These are phyloP conservation scores for Pseudogymnoascus sp. DNA, from an alignment of 2,329 filamentous ascomycete species.

Conservation along the genomic window DNA sequence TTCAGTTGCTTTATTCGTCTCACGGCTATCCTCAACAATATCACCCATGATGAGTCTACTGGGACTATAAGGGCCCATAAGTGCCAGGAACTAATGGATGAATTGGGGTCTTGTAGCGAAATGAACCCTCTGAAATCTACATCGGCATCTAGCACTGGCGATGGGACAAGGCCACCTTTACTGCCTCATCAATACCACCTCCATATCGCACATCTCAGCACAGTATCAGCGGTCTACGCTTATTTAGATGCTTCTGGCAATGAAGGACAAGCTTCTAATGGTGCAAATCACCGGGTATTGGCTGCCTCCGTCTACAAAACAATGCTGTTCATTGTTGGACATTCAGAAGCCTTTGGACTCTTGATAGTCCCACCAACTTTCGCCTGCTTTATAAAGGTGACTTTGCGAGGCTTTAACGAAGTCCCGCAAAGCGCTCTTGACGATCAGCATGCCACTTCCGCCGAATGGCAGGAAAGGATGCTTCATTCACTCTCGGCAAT, in stretches of 20 bases:
- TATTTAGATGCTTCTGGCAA: not conserved
- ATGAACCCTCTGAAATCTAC: not conserved
- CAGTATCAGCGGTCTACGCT: conserved; percentile 13
- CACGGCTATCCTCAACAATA: conserved; percentile 24
- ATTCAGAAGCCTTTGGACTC: conserved; percentile 34
- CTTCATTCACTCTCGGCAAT: conserved; percentile 22
- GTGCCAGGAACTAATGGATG: conserved; percentile 16
- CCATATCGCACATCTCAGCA: conserved; percentile 24
- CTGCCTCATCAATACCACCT: conserved; percentile 27
- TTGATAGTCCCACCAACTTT: conserved; percentile 34
- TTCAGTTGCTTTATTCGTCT: conserved; percentile 28
- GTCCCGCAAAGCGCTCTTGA: conserved; percentile 24
- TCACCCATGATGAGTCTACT: conserved; percentile 16
- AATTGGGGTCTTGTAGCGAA: conserved; percentile 21
- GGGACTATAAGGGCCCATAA: not conserved
- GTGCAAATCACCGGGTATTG: not conserved
- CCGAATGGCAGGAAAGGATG: conserved; percentile 25
- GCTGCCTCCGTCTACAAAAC: not conserved
- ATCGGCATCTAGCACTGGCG: not conserved
- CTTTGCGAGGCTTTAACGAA: conserved; percentile 24
- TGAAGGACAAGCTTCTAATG: not conserved
- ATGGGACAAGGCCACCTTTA: conserved; percentile 11
- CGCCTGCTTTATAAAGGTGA: conserved; percentile 31
- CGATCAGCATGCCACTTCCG: conserved; percentile 21
- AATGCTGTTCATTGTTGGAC: conserved; percentile 27